Evolutionary conservation across 371 early-diverging fungal genomes (phyloP), one percentile per base, ranked within the genome.

Genomic region (Lichtheimia ornata): DNA sequence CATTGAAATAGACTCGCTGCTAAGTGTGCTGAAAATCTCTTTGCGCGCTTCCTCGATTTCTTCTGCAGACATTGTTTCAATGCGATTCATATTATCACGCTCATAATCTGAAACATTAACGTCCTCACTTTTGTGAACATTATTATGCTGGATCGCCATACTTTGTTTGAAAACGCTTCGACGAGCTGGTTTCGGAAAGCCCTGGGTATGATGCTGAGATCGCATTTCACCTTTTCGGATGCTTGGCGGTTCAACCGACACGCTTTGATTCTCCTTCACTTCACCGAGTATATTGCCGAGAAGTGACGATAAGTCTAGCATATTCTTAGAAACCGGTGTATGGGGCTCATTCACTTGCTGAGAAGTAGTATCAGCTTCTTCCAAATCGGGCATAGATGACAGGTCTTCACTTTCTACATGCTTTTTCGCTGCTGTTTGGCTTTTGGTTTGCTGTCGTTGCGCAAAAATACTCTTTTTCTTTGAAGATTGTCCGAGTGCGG

Each of bases 11-110:
- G 84, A 73, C 40, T 72, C 83, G 6, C 84, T 81, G 62, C 84
- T 82, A n/a, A 89, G 62, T 5, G 80, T 79, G 0, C 62, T 69
- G 67, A 83, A 59, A 17, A 90, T 81, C 58, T 89, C 87, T 35
- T 75, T 70, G 9, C 79, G 77, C 14, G 87, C 85, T 40, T 82
- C 78, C 28, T 79, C 74, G 40, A 91, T 81, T 59, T 91, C 87
- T 42, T 78, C 65, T 30, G 73, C 73, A 13, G 86, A 67, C 92
- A 91, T 90, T 45, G 58, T 62, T 18, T 68, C 67, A 14, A 91
- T 71, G n/a, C 75, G 72, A 14, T 64, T 35, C 12, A 71, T 53
- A 66, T 90, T 91, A 44, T 90, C 88, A 4, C 78, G 77, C 54
- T 86, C 73, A 53, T 81, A 77, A 53, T 74, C 79, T 9, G 62